These are phyloP conservation scores for Hevea brasiliensis DNA, from an alignment of 345 rosid species.

Conservation along the genomic window DNA sequence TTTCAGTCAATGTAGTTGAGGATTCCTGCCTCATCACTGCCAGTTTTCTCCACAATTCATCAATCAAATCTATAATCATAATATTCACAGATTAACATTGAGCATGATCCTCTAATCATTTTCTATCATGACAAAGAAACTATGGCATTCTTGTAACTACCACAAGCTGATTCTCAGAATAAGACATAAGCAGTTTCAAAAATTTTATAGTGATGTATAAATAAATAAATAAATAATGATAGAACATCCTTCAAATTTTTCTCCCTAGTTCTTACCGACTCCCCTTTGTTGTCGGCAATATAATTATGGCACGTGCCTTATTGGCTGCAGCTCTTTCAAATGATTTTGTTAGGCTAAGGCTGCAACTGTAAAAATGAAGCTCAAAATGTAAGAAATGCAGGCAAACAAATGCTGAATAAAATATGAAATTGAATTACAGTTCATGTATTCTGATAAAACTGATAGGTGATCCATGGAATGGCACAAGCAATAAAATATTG, in stretches of 20 bases:
- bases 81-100: no score
- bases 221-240: not conserved
- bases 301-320: constrained; percentile 84
- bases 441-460: not conserved
- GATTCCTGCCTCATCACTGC: no score
- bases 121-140: not conserved
- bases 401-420: constrained; percentile 6
- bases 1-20: no score
- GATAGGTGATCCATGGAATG: not conserved
- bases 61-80: no score
- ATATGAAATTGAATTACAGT: constrained; percentile 1
- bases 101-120: not conserved
- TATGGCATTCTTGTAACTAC: not conserved
- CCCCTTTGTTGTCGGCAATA: constrained; percentile 71
- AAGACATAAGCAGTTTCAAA: not conserved
- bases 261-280: constrained; percentile 56
- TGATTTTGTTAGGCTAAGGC: constrained; percentile 84
- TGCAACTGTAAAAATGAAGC: constrained; percentile 69
- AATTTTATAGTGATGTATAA: not conserved
- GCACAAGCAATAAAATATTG: constrained; percentile 1
- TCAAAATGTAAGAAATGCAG: constrained; percentile 12
- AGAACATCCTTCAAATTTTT: not conserved
- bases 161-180: constrained; percentile 11
- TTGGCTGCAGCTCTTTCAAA: constrained; percentile 87
- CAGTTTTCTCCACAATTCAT: no score